Evolutionary conservation across 1,284 basidiomycete species (phyloP), one percentile per base, ranked within the genome.

Genomic region (Heterobasidion occidentale): DNA sequence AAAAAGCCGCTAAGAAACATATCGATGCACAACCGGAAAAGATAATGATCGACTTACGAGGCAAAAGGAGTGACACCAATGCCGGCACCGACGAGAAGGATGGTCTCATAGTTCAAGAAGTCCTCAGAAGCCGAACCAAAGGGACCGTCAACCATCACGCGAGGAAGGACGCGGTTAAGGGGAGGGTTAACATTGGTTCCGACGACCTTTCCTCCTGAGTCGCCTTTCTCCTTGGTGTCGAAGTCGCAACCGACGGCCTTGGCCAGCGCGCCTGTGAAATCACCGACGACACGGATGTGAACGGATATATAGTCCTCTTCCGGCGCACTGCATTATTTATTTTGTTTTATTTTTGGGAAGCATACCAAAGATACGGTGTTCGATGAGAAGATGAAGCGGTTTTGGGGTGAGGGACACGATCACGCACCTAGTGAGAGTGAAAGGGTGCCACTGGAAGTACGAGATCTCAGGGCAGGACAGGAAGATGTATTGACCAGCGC

Each of bases 51-150:
- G 34, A 80, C 86, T 68, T 65, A 88, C 78, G 89, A 92, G 54
- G 93, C 92, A 65, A 95, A 96, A 2, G 93, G 93, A 0, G 93
- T 95, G 33, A 95, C 92, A 65, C 93, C 93, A 61, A 95, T 95
- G 71, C 93, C 93, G 54, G 87, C 90, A 62, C 90, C 92, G 52
- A 94, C 89, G 50, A 94, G 80, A 15, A 94, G 72, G 36, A 93
- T 78, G 2, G 90, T 90, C 71, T 94, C 92, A 63, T 83, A 94
- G 60, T 91, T 91, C 66, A 90, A 75, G 66, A 90, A 93, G 67
- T 94, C 91, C 70, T 94, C 92, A 45, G 81, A 85, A 6, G 92
- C 90, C 62, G 82, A 86, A 17, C 91, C 91, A 67, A 93, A 94
- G 9, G 91, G 91, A 44, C 90, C 91, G 65, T 93, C 91, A 51